A percentile compares a stretch with the other conserved stretches of the same genome.
These are phyloP conservation scores for Xerocomellus chrysenteron DNA, from an alignment of 768 basidiomycete genomes.

Conservation along the genomic window DNA sequence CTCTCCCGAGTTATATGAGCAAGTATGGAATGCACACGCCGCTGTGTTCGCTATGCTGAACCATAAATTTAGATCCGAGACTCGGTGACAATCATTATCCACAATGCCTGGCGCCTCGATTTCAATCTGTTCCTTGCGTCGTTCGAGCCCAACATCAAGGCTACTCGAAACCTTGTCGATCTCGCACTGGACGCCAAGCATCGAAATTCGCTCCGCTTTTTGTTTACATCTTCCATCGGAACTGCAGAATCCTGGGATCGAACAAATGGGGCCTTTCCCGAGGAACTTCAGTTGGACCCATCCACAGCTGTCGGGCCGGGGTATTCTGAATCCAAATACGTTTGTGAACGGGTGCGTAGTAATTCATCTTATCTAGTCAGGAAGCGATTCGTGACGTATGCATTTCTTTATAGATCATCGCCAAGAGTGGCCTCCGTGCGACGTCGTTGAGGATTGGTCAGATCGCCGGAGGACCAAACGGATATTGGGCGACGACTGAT, in stretches of 20 bases:
- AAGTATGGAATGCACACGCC: constrained; percentile 20
- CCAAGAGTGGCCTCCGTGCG: neutral
- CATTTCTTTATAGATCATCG: neutral
- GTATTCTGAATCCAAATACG: neutral
- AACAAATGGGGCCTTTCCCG: neutral
- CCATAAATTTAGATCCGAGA: constrained; percentile 10
- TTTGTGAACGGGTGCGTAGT: neutral
- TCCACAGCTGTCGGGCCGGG: neutral
- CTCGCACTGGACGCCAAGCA: neutral
- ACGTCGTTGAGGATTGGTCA: neutral
- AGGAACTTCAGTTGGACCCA: neutral
- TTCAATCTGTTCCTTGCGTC: constrained; percentile 26
- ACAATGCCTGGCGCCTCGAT: constrained; percentile 30
- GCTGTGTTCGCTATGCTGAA: neutral
- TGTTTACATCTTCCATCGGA: neutral
- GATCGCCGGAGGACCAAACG: neutral
- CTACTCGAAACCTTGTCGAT: neutral
- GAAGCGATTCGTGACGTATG: neutral
- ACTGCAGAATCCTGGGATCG: neutral
- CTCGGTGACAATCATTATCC: constrained; percentile 31
- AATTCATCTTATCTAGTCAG: neutral
- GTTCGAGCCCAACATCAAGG: constrained; percentile 21
- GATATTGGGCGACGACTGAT: neutral
- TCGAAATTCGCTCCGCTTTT: neutral
- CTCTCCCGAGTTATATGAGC: constrained; percentile 20